Evolutionary conservation across 2,329 filamentous ascomycete genomes (phyloP), one percentile per base, ranked within the genome.

Genomic region (Fusarium robinianum): DNA sequence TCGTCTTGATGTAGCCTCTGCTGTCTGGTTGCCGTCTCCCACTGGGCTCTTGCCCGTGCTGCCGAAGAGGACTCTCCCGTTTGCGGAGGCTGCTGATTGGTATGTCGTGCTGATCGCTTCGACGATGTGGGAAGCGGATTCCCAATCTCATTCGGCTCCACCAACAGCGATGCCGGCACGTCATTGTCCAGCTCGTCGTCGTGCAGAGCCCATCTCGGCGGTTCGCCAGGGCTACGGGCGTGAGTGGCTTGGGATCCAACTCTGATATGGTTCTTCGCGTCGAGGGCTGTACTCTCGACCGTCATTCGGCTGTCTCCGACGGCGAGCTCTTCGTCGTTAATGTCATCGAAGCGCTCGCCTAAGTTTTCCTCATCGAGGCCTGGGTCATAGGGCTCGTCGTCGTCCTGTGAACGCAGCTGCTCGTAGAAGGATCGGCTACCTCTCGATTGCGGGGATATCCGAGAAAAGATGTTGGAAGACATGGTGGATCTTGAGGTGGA

Each of bases 101-200:
- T 10, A 7, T 50, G 40, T 14, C 34, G 46, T 12, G 24, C 29
- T 41, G 49, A 46, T 47, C 51, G 61, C 27, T 41, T 35, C 23
- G 55, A 17, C 44, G 61, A 40, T 44, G 36, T 36, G 46, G 55
- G n/a, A n/a, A 18, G 38, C 14, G 34, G 42, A 17, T 55, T 42
- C 22, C 54, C 48, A 15, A 30, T 27, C 29, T 70, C 67, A 33
- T 75, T 74, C 5, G 66, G 71, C 60, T 86, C 83, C 14, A 86
- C 76, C 12, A 86, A 64, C 12, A 86, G 68, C 3, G 83, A 86
- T 12, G 76, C 78, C 0, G 83, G 83, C 0, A 85, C 82, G 57
- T 85, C 82, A 41, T 84, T 81, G 41, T 79, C 76, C 5, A 63
- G 68, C 19, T 79, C 75, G 3, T 80, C 75, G 19, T 81, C 77